Conservation (phyloP, 306 rosid genomes). For the Trichosanthes truncata region DNA sequence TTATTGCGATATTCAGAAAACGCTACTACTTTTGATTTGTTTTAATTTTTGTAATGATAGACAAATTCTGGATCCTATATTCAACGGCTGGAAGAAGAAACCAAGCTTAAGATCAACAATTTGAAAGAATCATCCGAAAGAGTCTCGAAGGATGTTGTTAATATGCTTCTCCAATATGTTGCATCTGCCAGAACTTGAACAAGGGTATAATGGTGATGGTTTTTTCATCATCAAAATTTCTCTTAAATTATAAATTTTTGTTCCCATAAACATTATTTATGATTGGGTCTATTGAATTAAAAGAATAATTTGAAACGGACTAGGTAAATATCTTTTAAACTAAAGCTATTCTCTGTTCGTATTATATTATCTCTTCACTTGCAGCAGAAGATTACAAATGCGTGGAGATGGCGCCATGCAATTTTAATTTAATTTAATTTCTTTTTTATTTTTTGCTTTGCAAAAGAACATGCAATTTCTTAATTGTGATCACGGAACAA, state of each 20-base stretch:
- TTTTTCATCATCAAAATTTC: too few relatives aligned
- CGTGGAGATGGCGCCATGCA: background rate
- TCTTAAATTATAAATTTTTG: too few relatives aligned
- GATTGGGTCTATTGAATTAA: too few relatives aligned
- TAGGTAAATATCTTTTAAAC: background rate
- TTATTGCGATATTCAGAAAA: too few relatives aligned
- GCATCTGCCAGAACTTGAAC: slow-evolving; percentile 34
- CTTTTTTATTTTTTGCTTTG: too few relatives aligned
- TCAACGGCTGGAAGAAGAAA: background rate
- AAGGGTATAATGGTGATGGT: too few relatives aligned
- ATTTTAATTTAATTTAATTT: too few relatives aligned
- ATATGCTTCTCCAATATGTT: slow-evolving; percentile 48
- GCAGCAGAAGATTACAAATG: background rate
- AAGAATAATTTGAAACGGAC: background rate
- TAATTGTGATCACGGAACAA: too few relatives aligned
- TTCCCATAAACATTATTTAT: too few relatives aligned
- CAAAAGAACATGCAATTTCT: too few relatives aligned
- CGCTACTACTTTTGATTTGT: too few relatives aligned
- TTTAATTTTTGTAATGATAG: background rate
- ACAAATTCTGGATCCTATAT: background rate
- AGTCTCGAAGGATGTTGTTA: slow-evolving; percentile 34
- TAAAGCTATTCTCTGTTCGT: too few relatives aligned
- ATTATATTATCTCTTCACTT: background rate
- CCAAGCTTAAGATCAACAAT: background rate
- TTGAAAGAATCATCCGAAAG: background rate